Base-by-base conservation (phyloP, 495 filamentous ascomycete genomes). In the Trichoderma erinaceum region DNA sequence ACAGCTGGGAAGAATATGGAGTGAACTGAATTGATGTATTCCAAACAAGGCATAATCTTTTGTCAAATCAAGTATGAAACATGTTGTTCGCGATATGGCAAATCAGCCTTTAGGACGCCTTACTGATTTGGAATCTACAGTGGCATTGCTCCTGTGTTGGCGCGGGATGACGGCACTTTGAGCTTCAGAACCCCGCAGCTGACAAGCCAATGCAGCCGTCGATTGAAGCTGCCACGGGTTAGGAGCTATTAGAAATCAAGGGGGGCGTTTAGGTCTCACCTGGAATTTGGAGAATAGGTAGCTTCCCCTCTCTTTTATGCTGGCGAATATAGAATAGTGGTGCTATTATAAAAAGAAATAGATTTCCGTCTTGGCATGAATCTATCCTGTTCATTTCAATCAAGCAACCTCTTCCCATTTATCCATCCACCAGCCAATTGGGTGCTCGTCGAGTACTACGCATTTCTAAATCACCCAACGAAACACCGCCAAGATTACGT, bases 201-300 rank as follows among this genome's bases (percentile, higher is more conserved):
- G 48, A 52, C 48, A 16, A 23, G 48, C n/a, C n/a, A 18, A 21
- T 5, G n/a, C 35, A 5, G 35, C 35, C 35, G 5, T 38, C 35
- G 35, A 38, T 10, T 38, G 35, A 38, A 38, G 35, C 35, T 38
- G 35, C 35, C 2, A 23, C 18, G 5, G 21, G 48, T 11, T 52
- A 21, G n/a, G 21, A 23, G 21, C 48, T 52, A 52, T 52, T 52
- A 52, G 48, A 23, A 52, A 52, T 52, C 48, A 52, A 46, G 43
- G 43, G 18, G 12, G 43, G 13, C 18, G 13, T 46, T 18, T 46
- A 4, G n/a, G n/a, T 11, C 48, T 52, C n/a, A 3, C 7, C 8
- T 38, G 35, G 35, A 38, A 3, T 38, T 38, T 38, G 35, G 35
- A 38, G 35, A 38, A 38, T 38, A 38, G 35, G 3, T 38, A 38